Percentiles rank a stretch among this genome's conserved stretches.
phyloP scores from a whole-genome alignment of 306 rosid species.

The Vigna nakashimae region DNA sequence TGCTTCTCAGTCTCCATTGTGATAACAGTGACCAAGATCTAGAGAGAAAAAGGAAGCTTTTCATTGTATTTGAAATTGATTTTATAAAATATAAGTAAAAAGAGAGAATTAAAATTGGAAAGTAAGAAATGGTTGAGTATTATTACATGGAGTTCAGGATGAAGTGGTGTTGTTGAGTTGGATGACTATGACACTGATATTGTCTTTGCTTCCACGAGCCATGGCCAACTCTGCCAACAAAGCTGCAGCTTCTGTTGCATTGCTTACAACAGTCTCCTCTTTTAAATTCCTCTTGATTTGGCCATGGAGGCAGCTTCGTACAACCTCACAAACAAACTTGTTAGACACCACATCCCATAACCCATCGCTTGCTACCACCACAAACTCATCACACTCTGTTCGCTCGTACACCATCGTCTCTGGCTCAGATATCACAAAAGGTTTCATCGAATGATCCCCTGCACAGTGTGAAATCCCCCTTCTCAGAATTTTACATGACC shows the following conservation, averaged over 20 bases:
- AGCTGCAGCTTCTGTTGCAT: conserved; percentile 43
- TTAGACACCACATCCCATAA: conserved; percentile 73
- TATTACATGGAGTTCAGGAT: too few species aligned
- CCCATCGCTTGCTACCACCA: conserved; percentile 72
- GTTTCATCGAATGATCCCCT: conserved; percentile 74
- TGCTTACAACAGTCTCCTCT: conserved; percentile 21
- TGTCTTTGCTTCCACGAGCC: conserved; percentile 75
- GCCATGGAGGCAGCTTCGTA: conserved; percentile 43
- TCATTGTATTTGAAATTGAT: too few species aligned
- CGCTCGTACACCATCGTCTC: conserved; percentile 54
- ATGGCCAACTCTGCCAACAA: conserved; percentile 68
- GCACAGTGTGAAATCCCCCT: conserved; percentile 17
- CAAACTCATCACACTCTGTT: conserved; percentile 57
- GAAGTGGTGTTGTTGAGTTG: conserved; percentile 27
- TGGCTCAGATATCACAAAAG: conserved; percentile 62
- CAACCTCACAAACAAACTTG: conserved; percentile 61
- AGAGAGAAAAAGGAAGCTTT: too few species aligned
- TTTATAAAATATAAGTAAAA: too few species aligned
- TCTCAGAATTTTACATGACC: neutral
- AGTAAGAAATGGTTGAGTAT: too few species aligned
- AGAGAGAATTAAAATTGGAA: too few species aligned
- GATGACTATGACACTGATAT: conserved; percentile 60
- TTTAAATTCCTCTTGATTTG: conserved; percentile 36
- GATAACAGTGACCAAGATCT: too few species aligned
- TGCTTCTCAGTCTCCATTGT: too few species aligned